Conservation (phyloP, 1,139 yeast species). For the Wickerhamiella pararugosa region DNA sequence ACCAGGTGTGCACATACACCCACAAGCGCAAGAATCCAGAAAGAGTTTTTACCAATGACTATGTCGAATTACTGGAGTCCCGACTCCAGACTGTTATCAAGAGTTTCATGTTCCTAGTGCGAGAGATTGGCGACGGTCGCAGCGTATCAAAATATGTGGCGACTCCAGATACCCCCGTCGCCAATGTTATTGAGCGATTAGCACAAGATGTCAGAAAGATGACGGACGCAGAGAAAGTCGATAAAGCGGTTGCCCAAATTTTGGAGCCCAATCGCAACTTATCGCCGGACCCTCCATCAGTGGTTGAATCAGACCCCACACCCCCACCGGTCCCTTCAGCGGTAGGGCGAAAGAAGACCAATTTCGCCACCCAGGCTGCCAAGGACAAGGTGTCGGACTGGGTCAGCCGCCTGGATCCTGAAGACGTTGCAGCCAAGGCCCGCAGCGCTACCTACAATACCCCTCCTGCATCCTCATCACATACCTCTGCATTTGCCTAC, state of each 20-base stretch:
- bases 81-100: conserved; percentile 47
- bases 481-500: too few relatives aligned
- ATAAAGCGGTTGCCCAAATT: conserved; percentile 2
- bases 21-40: conserved; percentile 51
- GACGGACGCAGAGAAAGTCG: not conserved
- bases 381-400: too few relatives aligned
- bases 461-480: too few relatives aligned
- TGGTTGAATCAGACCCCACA: too few relatives aligned
- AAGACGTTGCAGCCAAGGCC: too few relatives aligned
- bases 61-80: conserved; percentile 57
- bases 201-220: not conserved
- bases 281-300: too few relatives aligned
- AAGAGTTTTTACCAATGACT: conserved; percentile 46
- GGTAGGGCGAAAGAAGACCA: too few relatives aligned
- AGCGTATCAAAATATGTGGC: conserved; percentile 18
- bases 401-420: too few relatives aligned
- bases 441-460: too few relatives aligned
- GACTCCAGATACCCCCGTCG: conserved; percentile 9
- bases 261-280: not conserved
- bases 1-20: conserved; percentile 61
- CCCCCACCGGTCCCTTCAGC: too few relatives aligned
- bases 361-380: too few relatives aligned
- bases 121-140: conserved; percentile 24
- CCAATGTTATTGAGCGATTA: conserved; percentile 2
- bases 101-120: conserved; percentile 32